A percentile compares a stretch with the other conserved stretches of the same genome.
These are phyloP conservation scores for Pulveroboletus ravenelii DNA, from an alignment of 768 basidiomycete genomes.

Conservation along the genomic window DNA sequence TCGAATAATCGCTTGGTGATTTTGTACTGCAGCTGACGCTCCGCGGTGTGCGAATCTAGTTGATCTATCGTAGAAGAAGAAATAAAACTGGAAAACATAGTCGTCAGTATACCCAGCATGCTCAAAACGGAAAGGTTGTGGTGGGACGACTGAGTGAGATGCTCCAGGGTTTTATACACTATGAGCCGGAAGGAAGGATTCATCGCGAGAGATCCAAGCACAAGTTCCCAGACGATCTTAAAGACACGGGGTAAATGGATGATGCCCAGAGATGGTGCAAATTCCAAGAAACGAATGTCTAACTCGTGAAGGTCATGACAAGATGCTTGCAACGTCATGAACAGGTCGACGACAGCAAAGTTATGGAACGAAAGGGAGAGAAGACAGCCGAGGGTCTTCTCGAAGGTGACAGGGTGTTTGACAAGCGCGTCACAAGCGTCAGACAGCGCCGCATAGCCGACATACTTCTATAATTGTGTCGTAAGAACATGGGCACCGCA, in stretches of 20 bases:
- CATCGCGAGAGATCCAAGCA: slow-evolving; percentile 33
- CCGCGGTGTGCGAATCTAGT: slow-evolving; percentile 22
- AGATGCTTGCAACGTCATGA: slow-evolving; percentile 39
- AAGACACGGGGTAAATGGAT: slow-evolving; percentile 62
- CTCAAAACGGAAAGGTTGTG: slow-evolving; percentile 67
- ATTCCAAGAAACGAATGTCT: slow-evolving; percentile 40
- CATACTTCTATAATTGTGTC: slow-evolving; percentile 24
- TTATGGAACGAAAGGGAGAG: slow-evolving; percentile 65
- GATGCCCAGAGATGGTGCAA: slow-evolving; percentile 37
- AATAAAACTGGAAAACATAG: slow-evolving; percentile 38
- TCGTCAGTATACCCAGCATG: slow-evolving; percentile 49
- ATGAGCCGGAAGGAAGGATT: slow-evolving; percentile 46
- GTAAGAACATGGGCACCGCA: slow-evolving; percentile 14
- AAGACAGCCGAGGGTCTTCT: slow-evolving; percentile 61
- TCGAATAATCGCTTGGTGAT: slow-evolving; percentile 67
- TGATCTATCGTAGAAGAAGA: slow-evolving; percentile 17
- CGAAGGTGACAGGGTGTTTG: slow-evolving; percentile 40
- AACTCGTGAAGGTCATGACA: slow-evolving; percentile 38
- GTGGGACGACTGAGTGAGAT: slow-evolving; percentile 55
- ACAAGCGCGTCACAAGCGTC: slow-evolving; percentile 55
- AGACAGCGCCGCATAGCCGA: slow-evolving; percentile 63
- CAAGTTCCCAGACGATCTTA: slow-evolving; percentile 51
- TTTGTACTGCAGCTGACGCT: slow-evolving; percentile 55
- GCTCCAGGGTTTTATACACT: slow-evolving; percentile 59
- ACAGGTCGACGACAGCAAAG: slow-evolving; percentile 53